Conservation (phyloP, 169 alveolate species). For the Ophryocystis elektroscirrha region DNA sequence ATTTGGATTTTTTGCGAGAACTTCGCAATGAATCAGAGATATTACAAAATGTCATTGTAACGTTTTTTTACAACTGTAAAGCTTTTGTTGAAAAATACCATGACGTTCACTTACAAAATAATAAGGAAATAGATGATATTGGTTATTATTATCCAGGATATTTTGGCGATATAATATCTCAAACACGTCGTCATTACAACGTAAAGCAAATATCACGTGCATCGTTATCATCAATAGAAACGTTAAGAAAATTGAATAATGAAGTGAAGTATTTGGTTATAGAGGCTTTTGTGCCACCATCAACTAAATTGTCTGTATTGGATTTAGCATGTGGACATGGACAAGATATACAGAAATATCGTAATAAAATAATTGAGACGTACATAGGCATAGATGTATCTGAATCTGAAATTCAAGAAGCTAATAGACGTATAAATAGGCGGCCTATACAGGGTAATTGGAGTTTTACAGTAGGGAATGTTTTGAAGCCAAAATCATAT, state of each 20-base stretch:
- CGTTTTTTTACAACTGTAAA: no score
- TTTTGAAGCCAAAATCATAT: slow-evolving; percentile 1
- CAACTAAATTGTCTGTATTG: slow-evolving; percentile 13
- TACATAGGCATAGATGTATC: slow-evolving; percentile 38
- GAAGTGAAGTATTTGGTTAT: slow-evolving; percentile 22
- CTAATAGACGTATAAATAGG: slow-evolving; percentile 33
- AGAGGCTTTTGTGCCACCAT: slow-evolving; percentile 11
- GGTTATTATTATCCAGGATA: slow-evolving; percentile 18
- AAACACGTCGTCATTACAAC: slow-evolving; percentile 20
- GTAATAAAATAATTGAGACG: slow-evolving; percentile 21
- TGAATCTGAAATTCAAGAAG: slow-evolving; percentile 31
- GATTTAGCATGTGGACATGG: slow-evolving; percentile 49
- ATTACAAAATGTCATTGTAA: no score
- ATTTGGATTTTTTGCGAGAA: no score
- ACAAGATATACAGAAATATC: slow-evolving; percentile 35
- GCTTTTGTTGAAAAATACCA: no score
- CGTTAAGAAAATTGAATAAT: slow-evolving; percentile 19
- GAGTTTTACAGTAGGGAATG: slow-evolving; percentile 24
- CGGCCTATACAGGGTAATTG: slow-evolving; percentile 13
- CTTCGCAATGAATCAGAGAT: no score
- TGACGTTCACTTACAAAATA: no score
- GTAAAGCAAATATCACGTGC: slow-evolving; percentile 15
- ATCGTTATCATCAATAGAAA: slow-evolving; percentile 13
- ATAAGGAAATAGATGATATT: no score
- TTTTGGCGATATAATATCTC: slow-evolving; percentile 22